These are phyloP conservation scores for Penium margaritaceum DNA, from an alignment of 139 green algal species.

Conservation along the genomic window DNA sequence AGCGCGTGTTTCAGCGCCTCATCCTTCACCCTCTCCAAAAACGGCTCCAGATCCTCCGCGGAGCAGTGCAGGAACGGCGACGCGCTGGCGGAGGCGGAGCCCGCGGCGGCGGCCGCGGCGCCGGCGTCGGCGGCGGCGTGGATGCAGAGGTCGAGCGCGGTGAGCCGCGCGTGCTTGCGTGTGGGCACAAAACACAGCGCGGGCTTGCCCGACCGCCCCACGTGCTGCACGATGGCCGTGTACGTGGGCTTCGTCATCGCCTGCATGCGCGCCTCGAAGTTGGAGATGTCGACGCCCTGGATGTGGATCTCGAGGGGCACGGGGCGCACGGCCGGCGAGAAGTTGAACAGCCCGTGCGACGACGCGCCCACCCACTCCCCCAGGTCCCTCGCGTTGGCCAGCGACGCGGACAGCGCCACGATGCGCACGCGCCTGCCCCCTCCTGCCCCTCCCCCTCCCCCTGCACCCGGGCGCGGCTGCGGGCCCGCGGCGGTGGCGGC, in stretches of 20 bases:
- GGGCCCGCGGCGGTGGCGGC: conserved; percentile 6
- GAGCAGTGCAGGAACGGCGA: conserved; percentile 45
- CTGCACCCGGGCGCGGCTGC: no score
- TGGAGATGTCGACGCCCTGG: conserved; percentile 84
- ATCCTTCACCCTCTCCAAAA: conserved; percentile 69
- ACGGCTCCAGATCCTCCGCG: conserved; percentile 70
- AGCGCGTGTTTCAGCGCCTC: conserved; percentile 65
- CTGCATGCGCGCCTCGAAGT: conserved; percentile 89
- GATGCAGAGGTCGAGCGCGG: conserved; percentile 75
- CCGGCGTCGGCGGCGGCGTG: conserved; percentile 27
- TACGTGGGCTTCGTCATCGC: conserved; percentile 57
- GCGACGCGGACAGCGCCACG: conserved; percentile 70
- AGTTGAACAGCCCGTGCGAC: conserved; percentile 82
- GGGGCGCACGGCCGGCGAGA: conserved; percentile 78
- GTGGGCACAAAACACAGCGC: conserved; percentile 91
- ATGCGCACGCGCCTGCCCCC: conserved; percentile 61
- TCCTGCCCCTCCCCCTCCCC: neutral
- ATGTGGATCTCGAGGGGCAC: conserved; percentile 89
- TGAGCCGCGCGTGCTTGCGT: conserved; percentile 74
- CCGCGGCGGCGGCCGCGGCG: conserved; percentile 50
- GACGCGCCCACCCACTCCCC: conserved; percentile 93
- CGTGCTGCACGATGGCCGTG: conserved; percentile 24
- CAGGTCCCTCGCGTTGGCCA: conserved; percentile 91
- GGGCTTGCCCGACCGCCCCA: conserved; percentile 51
- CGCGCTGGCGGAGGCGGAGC: neutral